Percentiles rank a stretch among this genome's conserved stretches.
Evolutionary conservation across 129 eudicot genomes (phyloP).

Genomic region (Saussurea involucrata): DNA sequence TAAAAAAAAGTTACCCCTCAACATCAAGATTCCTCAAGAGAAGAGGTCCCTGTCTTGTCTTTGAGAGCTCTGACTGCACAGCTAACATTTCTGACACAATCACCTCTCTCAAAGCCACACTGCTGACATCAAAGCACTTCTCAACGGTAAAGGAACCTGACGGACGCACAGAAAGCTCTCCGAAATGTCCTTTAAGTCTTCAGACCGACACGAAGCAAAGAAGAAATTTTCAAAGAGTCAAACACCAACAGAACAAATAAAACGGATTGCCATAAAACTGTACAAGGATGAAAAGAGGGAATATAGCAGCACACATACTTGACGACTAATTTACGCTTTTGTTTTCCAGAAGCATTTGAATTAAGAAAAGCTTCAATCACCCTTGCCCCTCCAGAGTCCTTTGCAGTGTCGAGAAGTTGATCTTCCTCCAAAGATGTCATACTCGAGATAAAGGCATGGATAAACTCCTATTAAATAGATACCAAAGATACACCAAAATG

Average conservation of each 20-base stretch:
- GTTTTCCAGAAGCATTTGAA: constrained; percentile 74
- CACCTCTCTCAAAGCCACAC: constrained; percentile 53
- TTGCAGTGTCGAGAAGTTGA: constrained; percentile 55
- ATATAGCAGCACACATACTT: constrained; percentile 50
- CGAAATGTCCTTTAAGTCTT: constrained; percentile 91
- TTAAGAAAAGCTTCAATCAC: constrained; percentile 89
- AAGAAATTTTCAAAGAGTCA: neutral
- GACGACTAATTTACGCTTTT: constrained; percentile 69
- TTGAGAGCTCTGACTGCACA: constrained; percentile 75
- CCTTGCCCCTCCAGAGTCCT: constrained; percentile 89
- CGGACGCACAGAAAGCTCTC: constrained; percentile 65
- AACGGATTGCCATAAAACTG: neutral
- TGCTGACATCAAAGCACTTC: constrained; percentile 70
- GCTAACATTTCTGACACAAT: constrained; percentile 75
- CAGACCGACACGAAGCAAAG: constrained; percentile 7
- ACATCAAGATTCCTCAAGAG: constrained; percentile 81
- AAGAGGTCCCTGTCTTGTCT: constrained; percentile 83
- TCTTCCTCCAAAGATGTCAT: constrained; percentile 75
- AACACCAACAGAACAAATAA: neutral
- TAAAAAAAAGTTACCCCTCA: constrained; percentile 55
- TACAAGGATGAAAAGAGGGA: neutral
- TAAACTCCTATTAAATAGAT: constrained; percentile 57
- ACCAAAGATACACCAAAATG: neutral
- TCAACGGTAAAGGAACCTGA: constrained; percentile 89
- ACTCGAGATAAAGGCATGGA: constrained; percentile 71